phyloP scores from a whole-genome alignment of 805 yeast species.

The Yarrowia divulgata region DNA sequence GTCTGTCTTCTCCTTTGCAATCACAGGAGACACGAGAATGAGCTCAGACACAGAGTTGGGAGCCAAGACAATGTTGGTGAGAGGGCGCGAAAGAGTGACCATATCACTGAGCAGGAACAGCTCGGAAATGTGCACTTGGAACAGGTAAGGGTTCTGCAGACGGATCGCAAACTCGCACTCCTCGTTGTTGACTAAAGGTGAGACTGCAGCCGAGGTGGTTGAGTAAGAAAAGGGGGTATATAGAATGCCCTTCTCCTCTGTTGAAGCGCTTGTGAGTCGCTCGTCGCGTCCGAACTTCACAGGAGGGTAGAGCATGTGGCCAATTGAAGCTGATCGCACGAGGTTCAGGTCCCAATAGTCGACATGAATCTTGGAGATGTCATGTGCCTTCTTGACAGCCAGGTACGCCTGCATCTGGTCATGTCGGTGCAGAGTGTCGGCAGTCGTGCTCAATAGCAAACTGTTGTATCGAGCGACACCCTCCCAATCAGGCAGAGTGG shows the following conservation, averaged over 20 bases:
- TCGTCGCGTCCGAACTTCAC: conserved; percentile 24
- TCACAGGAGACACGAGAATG: conserved; percentile 48
- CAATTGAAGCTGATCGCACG: conserved; percentile 57
- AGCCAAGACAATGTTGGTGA: conserved; percentile 46
- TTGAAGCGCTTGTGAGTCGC: conserved; percentile 1
- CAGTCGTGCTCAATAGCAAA: conserved; percentile 62
- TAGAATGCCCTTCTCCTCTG: conserved; percentile 42
- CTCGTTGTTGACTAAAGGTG: conserved; percentile 64
- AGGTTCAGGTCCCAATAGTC: conserved; percentile 78
- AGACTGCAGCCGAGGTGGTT: background rate
- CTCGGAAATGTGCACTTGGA: conserved; percentile 66
- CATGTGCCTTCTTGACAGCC: conserved; percentile 49
- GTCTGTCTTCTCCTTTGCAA: conserved; percentile 56
- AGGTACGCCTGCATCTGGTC: conserved; percentile 61
- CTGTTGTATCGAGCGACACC: conserved; percentile 59
- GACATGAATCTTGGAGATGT: conserved; percentile 41
- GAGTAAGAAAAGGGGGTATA: conserved; percentile 39
- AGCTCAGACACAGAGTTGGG: conserved; percentile 46
- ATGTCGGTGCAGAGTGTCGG: conserved; percentile 59
- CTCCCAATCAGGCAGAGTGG: conserved; percentile 57
- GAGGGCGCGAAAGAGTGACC: conserved; percentile 43
- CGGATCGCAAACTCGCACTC: conserved; percentile 62
- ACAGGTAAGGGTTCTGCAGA: conserved; percentile 81
- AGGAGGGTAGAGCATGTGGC: conserved; percentile 29
- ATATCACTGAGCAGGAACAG: conserved; percentile 45